Evolutionary conservation across 805 yeast species (phyloP).

Genomic region (Saccharomyces paradoxus): DNA sequence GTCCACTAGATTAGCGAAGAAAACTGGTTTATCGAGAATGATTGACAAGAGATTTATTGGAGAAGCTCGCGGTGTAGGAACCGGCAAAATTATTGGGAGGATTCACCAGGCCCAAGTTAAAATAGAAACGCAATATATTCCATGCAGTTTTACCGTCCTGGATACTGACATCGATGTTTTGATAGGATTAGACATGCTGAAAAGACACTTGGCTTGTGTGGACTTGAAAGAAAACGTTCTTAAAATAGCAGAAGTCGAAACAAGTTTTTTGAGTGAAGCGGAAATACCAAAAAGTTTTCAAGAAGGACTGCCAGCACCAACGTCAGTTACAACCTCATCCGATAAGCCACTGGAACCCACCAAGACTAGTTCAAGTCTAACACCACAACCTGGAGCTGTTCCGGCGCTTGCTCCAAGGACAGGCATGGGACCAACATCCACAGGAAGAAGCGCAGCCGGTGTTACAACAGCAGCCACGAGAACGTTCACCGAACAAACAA

Average conservation of each 20-base stretch:
- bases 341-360: not conserved
- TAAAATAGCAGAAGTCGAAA: conserved; percentile 62
- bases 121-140: conserved; percentile 56
- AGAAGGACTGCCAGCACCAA: not conserved
- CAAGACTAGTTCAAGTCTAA: not conserved
- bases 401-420: not conserved
- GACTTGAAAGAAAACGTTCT: conserved; percentile 63
- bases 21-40: conserved; percentile 58
- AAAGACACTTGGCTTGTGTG: conserved; percentile 75
- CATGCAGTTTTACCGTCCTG: conserved; percentile 63
- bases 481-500: conserved; percentile 30
- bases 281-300: conserved; percentile 47
- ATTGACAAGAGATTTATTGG: conserved; percentile 77
- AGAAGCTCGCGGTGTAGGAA: conserved; percentile 86
- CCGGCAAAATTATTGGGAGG: conserved; percentile 66
- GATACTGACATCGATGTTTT: conserved; percentile 60
- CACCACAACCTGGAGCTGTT: not conserved
- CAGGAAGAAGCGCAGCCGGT: conserved; percentile 7
- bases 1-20: conserved; percentile 67
- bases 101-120: conserved; percentile 84
- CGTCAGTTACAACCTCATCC: not conserved
- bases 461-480: conserved; percentile 7
- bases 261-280: conserved; percentile 62
- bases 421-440: not conserved
- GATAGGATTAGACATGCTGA: conserved; percentile 85